phyloP scores from a whole-genome alignment of 257 asterid genomes.

The Rhazya stricta region DNA sequence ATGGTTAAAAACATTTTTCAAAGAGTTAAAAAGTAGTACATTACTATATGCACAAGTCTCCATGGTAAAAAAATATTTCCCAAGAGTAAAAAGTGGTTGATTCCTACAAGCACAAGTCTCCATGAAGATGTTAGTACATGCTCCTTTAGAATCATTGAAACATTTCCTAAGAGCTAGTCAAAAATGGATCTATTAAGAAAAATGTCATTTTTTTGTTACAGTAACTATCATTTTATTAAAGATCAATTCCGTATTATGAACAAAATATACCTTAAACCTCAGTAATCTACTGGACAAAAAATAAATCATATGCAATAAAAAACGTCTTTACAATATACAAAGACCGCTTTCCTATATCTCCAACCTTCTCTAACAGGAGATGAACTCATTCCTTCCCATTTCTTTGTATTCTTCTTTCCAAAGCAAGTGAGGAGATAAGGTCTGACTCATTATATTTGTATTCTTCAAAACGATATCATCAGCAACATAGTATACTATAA shows the following conservation, averaged over 20 bases:
- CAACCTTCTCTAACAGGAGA: background rate
- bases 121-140: background rate
- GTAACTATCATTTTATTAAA: no score
- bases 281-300: no score
- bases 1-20: background rate
- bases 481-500: background rate
- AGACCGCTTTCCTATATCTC: no score
- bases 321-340: no score
- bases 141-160: no score
- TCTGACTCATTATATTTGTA: conserved; percentile 8
- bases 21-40: background rate
- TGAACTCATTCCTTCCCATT: background rate
- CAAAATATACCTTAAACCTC: no score
- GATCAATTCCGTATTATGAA: no score
- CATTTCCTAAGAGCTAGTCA: no score
- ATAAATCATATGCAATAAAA: no score
- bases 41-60: background rate
- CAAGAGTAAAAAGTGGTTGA: background rate
- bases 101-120: background rate
- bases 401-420: background rate
- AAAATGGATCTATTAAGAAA: no score
- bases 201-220: no score
- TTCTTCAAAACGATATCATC: background rate
- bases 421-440: conserved; percentile 8
- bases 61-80: background rate